Evolutionary conservation across 2,329 filamentous ascomycete species (phyloP).

Genomic region (Arthrobotrys entomopaga): DNA sequence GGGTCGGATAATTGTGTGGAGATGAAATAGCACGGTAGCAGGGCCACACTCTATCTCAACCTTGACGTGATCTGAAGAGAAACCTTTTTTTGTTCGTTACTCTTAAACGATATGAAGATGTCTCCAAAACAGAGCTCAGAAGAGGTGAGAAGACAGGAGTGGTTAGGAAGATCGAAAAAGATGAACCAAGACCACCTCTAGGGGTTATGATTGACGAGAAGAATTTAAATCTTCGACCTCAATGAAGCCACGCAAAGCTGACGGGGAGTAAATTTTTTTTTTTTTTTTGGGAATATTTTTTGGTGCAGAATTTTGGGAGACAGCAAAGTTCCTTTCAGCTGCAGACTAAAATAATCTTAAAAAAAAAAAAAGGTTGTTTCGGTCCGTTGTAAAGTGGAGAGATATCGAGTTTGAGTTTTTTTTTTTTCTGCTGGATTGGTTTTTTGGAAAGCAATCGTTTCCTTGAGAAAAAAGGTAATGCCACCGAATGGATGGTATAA

Average conservation of each 20-base stretch:
- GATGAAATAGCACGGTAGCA: conserved; percentile 26
- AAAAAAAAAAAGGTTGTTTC: conserved; percentile 7
- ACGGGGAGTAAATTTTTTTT: conserved; percentile 12
- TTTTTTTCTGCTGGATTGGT: not conserved
- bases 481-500: conserved; percentile 12
- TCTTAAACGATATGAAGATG: conserved; percentile 11
- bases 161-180: conserved; percentile 8
- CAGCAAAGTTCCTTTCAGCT: conserved; percentile 49
- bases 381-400: conserved; percentile 19
- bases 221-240: not conserved
- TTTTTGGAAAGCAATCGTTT: conserved; percentile 2
- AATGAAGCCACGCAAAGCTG: conserved; percentile 7
- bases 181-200: not conserved
- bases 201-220: not conserved
- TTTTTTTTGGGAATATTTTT: conserved; percentile 1
- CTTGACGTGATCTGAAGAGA: conserved; percentile 1
- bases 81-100: conserved; percentile 8
- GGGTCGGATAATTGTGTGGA: conserved; percentile 19
- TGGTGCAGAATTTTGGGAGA: conserved; percentile 40
- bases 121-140: conserved; percentile 2
- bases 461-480: conserved; percentile 13
- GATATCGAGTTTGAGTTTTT: conserved; percentile 10
- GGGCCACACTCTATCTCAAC: conserved; percentile 40
- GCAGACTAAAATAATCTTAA: conserved; percentile 10
- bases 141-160: not conserved